Base-by-base conservation (phyloP, 2,329 filamentous ascomycete species). In the Alternaria sp. region DNA sequence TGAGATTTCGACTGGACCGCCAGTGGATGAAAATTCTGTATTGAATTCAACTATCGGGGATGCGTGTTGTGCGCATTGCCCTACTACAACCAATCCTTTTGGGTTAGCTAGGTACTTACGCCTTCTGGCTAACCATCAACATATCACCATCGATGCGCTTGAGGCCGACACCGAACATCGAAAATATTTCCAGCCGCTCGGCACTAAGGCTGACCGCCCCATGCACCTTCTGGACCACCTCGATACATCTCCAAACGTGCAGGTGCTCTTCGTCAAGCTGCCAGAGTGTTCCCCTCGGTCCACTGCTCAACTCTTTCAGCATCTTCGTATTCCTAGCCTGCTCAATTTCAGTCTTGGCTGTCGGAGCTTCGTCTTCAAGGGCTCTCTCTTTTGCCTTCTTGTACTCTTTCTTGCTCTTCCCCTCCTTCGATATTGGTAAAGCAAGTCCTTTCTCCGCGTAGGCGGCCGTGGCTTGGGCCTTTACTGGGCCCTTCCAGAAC, bases 121-220 rank as follows among this genome's bases (percentile, higher is more conserved):
- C 47, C 18, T 21, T 21, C 37, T 53, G 41, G 26, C 61, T 62
- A 3, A 67, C 47, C 55, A 69, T 21, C 61, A 67, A 55, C 33
- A 64, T n/a, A 63, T 67, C 57, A n/a, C 37, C 57, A 25, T 57
- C 45, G 12, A 54, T 55, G 37, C 37, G 30, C 28, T 69, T 63
- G 33, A 65, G 33, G 4, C 59, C 54, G 20, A 43, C 23, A 25
- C 57, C 57, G 33, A 61, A 28, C 21, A 33, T 33, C 1, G 21
- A 63, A 15, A 63, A 58, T 58, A 41, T 14, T 58, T 25, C 45
- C n/a, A 33, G 15, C 21, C 15, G 20, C 21, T 50, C 37, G 25
- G 30, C 11, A 30, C 33, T 11, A 26, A 51, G 37, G 12, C 21
- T 20, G 2, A 37, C 37, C 30, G 14, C 23, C 11, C 53, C 37